phyloP scores from a whole-genome alignment of 495 filamentous ascomycete genomes.

The Tuber indicum region DNA sequence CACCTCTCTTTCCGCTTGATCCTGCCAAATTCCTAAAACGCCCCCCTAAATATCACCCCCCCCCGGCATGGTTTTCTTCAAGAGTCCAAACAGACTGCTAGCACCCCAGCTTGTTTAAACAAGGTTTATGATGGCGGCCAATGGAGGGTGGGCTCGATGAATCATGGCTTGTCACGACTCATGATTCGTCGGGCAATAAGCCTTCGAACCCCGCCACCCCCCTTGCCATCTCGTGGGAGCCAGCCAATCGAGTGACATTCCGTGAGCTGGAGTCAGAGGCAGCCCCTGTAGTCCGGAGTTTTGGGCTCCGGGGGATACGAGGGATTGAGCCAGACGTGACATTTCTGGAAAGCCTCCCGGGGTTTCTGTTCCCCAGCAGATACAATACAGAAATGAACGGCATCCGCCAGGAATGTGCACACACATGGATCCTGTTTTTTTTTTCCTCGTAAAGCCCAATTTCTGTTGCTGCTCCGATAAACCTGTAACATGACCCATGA shows the following conservation, averaged over 20 bases:
- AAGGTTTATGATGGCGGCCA: not conserved
- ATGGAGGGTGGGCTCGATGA: not conserved
- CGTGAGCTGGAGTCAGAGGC: not conserved
- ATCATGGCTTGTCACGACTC: not conserved
- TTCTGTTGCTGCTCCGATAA: not conserved
- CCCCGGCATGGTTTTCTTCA: not conserved
- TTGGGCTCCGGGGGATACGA: not conserved
- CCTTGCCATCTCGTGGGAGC: not conserved
- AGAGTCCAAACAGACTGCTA: not conserved
- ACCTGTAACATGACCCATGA: not conserved
- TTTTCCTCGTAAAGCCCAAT: not conserved
- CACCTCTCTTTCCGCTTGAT: not conserved
- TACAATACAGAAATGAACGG: not conserved
- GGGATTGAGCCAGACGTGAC: not conserved
- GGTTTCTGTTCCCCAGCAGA: not conserved
- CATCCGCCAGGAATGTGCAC: not conserved
- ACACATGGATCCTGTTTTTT: not conserved
- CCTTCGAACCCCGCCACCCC: not conserved
- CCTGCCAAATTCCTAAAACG: not conserved
- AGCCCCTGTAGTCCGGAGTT: not conserved
- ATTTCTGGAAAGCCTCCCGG: not conserved
- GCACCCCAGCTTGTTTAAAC: not conserved
- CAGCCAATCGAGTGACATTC: not conserved
- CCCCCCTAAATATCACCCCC: not conserved
- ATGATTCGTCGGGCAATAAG: not conserved